phyloP scores from a whole-genome alignment of 306 rosid genomes.

The Sesbania bispinosa region DNA sequence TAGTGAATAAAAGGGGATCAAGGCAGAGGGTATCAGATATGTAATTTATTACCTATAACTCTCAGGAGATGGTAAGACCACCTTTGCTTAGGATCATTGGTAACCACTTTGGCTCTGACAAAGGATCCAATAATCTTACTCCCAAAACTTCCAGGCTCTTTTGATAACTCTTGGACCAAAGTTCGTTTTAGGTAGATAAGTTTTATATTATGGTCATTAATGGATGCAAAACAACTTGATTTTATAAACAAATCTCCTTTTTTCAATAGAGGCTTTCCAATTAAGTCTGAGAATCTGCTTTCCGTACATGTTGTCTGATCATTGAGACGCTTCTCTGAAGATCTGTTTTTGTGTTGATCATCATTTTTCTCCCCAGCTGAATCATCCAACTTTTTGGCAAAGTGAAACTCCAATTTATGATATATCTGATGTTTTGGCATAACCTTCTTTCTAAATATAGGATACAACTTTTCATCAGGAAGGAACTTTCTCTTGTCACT shows the following conservation, averaged over 20 bases:
- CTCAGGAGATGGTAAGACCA: constrained; percentile 31
- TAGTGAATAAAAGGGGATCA: neutral
- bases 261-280: constrained; percentile 19
- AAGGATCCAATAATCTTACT: constrained; percentile 53
- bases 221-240: constrained; percentile 39
- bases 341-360: constrained; percentile 1
- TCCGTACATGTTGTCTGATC: neutral
- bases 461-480: constrained; percentile 48
- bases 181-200: constrained; percentile 57
- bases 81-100: constrained; percentile 24
- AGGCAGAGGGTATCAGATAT: neutral
- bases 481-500: constrained; percentile 35
- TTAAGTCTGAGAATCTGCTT: constrained; percentile 19
- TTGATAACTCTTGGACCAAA: constrained; percentile 47
- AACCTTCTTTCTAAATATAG: constrained; percentile 47
- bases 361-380: constrained; percentile 7
- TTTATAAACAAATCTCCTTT: constrained; percentile 5
- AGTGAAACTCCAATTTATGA: constrained; percentile 43
- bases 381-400: constrained; percentile 22
- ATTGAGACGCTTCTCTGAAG: constrained; percentile 17
- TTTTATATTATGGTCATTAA: constrained; percentile 36
- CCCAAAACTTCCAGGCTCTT: constrained; percentile 41
- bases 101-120: constrained; percentile 35
- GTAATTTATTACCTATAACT: constrained; percentile 35
- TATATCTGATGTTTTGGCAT: constrained; percentile 24